These are phyloP conservation scores for Xanthoceras sorbifolium DNA, from an alignment of 345 rosid genomes.

Conservation along the genomic window DNA sequence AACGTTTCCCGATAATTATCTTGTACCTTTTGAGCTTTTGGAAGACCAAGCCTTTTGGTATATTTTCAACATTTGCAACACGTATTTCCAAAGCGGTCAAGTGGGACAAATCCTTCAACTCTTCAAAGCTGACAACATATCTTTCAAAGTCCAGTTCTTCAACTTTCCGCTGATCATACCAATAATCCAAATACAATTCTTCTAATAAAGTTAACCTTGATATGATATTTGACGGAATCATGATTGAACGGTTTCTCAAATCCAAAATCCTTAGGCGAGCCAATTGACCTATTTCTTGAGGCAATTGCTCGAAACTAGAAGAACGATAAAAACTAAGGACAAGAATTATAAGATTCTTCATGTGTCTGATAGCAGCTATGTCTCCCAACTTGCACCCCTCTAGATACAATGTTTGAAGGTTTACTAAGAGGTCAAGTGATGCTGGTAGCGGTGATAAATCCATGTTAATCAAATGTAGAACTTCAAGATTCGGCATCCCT, in stretches of 20 bases:
- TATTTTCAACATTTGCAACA: background rate
- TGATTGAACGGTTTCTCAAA: conserved; percentile 11
- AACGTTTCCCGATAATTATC: background rate
- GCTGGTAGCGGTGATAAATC: background rate
- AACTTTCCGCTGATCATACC: no score
- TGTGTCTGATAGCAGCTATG: background rate
- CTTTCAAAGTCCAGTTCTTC: background rate
- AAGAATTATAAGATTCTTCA: conserved; percentile 23
- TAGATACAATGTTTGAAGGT: conserved; percentile 28
- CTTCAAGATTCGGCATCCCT: conserved; percentile 25
- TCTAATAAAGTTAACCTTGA: no score
- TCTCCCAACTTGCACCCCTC: background rate
- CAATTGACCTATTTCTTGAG: conserved; percentile 26
- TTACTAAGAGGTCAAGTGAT: conserved; percentile 3
- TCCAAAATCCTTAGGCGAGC: conserved; percentile 12
- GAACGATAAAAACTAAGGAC: conserved; percentile 5
- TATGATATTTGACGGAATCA: no score
- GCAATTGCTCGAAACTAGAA: conserved; percentile 20
- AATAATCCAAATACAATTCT: no score
- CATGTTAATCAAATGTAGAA: conserved; percentile 17
- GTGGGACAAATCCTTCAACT: conserved; percentile 23
- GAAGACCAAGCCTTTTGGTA: background rate
- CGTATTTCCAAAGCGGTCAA: conserved; percentile 10
- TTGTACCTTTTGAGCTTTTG: background rate
- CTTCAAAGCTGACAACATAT: conserved; percentile 22